Evolutionary conservation across 2,329 filamentous ascomycete species (phyloP), one percentile per base, ranked within the genome.

Genomic region (Aspergillus transmontanensis): DNA sequence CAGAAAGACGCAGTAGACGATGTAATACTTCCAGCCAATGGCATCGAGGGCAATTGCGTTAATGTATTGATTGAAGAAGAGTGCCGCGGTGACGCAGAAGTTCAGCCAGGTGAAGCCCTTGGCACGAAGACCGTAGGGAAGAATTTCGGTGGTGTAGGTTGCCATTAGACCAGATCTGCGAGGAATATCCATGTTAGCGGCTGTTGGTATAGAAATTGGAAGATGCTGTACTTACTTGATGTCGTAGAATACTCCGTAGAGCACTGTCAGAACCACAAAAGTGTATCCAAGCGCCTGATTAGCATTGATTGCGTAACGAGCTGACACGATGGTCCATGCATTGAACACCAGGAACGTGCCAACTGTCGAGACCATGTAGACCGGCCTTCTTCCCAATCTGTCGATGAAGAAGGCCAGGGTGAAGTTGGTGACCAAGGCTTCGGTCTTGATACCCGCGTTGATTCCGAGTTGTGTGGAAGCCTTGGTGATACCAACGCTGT

Each of bases 91-190:
- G 56, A 70, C 66, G 53, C 66, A 69, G 30, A 73, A 63, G 61
- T 71, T 68, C 65, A 73, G 65, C 65, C 70, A 67, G n/a, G 68
- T 72, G 46, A 82, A 71, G 54, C 80, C 81, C 72, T 81, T 81
- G 61, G 79, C 78, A 64, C 81, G 79, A 59, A 82, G 76, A 65
- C 75, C 75, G 75, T 78, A 82, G 7, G 80, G 80, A 64, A 81
- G 68, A 64, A 83, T 81, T 66, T 83, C 81, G 64, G 78, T 75
- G 19, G 77, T 76, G 70, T 83, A 77, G 4, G 68, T 67, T 23
- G 71, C 68, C 26, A 75, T 65, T 28, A 76, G 65, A 30, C 32
- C 32, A 12, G 32, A 34, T 34, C 32, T 34, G 32, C 32, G 11
- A 34, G 32, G 3, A 34, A 14, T 1, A 3, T 34, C 32, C 5